A percentile compares a stretch with the other conserved stretches of the same genome.
These are phyloP conservation scores for Jaminaea rosea DNA, from an alignment of 1,284 basidiomycete species.

Conservation along the genomic window DNA sequence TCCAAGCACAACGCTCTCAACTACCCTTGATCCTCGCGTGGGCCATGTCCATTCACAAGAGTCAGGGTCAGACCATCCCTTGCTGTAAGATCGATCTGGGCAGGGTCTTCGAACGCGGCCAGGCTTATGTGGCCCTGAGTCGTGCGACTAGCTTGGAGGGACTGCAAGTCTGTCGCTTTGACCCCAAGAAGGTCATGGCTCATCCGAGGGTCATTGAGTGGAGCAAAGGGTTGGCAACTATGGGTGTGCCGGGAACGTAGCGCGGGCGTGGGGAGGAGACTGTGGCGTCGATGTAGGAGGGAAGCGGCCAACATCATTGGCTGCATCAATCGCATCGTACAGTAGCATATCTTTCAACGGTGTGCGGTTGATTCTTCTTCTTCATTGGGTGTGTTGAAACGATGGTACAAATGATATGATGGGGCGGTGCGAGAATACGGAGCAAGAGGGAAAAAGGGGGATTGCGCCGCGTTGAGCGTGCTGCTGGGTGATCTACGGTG, in stretches of 20 bases:
- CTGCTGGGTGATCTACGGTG: too few species aligned
- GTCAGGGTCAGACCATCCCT: slow-evolving; percentile 43
- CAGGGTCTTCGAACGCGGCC: slow-evolving; percentile 49
- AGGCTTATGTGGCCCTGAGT: slow-evolving; percentile 91
- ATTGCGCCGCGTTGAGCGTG: too few species aligned
- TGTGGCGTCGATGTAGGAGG: too few species aligned
- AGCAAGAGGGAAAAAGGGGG: too few species aligned
- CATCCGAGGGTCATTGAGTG: slow-evolving; percentile 38
- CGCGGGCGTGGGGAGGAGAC: too few species aligned
- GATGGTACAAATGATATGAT: too few species aligned
- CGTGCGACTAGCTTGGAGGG: slow-evolving; percentile 85
- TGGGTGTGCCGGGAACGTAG: background rate
- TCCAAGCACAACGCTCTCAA: slow-evolving; percentile 43
- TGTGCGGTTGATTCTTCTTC: too few species aligned
- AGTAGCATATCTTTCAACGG: too few species aligned
- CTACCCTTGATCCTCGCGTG: slow-evolving; percentile 45
- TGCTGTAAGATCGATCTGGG: slow-evolving; percentile 41
- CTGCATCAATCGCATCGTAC: too few species aligned
- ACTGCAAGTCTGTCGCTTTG: slow-evolving; percentile 78
- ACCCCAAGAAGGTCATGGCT: slow-evolving; percentile 29
- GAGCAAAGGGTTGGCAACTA: slow-evolving; percentile 11
- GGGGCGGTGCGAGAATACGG: too few species aligned
- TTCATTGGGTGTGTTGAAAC: too few species aligned
- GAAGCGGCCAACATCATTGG: too few species aligned
- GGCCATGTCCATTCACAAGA: slow-evolving; percentile 47